Evolutionary conservation across 176 grass and related monocot genomes (phyloP).

Genomic region (Triticum dicoccoides): DNA sequence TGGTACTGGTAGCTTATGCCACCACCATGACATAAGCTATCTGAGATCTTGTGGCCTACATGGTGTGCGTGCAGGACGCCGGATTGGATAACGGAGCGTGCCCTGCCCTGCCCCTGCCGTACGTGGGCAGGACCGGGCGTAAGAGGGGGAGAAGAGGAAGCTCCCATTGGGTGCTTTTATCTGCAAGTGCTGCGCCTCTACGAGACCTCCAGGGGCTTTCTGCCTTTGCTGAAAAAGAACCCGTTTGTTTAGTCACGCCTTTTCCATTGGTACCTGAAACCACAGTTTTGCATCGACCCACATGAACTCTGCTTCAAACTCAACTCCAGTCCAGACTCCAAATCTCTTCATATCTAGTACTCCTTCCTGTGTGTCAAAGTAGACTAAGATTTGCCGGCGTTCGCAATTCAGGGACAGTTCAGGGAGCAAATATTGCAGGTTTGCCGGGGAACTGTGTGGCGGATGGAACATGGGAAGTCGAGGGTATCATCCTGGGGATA

Average conservation of each 20-base stretch:
- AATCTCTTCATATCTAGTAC: neutral
- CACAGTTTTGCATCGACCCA: neutral
- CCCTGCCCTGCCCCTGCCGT: conserved; percentile 10
- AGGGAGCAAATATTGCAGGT: neutral
- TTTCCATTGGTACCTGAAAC: conserved; percentile 4
- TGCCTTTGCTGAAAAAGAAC: neutral
- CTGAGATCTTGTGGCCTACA: conserved; percentile 35
- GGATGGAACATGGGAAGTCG: neutral
- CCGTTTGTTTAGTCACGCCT: neutral
- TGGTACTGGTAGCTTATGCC: neutral
- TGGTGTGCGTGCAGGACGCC: conserved; percentile 7
- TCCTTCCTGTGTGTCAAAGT: neutral
- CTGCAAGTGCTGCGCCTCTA: conserved; percentile 26
- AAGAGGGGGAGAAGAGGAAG: conserved; percentile 60
- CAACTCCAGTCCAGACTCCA: neutral
- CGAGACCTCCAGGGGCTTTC: conserved; percentile 31
- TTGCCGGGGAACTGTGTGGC: neutral
- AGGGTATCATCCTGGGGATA: conserved; percentile 63
- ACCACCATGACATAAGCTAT: conserved; percentile 43
- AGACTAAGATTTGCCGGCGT: neutral
- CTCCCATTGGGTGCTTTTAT: conserved; percentile 70
- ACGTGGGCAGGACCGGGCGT: conserved; percentile 51
- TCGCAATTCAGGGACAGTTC: neutral
- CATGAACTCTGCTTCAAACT: neutral
- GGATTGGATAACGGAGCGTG: conserved; percentile 27